These are phyloP conservation scores for Ziziphus jujuba DNA, from an alignment of 306 rosid genomes.

Conservation along the genomic window DNA sequence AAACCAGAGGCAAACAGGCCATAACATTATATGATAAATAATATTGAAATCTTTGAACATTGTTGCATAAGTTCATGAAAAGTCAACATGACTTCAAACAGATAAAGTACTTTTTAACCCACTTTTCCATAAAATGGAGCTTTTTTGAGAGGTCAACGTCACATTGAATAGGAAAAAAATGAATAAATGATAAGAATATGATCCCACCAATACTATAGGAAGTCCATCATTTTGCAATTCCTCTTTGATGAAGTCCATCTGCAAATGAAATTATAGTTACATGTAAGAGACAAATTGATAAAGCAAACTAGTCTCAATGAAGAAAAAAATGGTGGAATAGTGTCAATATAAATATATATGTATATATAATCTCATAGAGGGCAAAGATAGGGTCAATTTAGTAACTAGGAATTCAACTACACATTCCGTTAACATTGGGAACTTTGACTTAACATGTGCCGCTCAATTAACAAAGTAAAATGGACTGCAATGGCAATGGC, in stretches of 20 bases:
- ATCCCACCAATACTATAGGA: slow-evolving; percentile 77
- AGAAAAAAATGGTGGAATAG: not conserved
- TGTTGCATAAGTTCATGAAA: not conserved
- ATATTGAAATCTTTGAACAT: not conserved
- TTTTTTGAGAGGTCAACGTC: slow-evolving; percentile 1
- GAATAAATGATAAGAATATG: not conserved
- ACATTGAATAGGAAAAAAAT: slow-evolving; percentile 17
- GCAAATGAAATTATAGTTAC: slow-evolving; percentile 32
- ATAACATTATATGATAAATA: not conserved
- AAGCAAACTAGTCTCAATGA: not conserved
- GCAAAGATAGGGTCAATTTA: no score
- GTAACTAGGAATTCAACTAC: not conserved
- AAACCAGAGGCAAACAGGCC: not conserved
- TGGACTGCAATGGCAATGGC: slow-evolving; percentile 14
- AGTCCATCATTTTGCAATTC: slow-evolving; percentile 57
- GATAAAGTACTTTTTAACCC: not conserved
- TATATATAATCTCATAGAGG: no score
- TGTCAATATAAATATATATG: not conserved
- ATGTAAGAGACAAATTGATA: not conserved
- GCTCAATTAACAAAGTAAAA: slow-evolving; percentile 14
- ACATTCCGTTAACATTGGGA: not conserved
- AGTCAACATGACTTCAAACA: not conserved
- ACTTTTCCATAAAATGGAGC: not conserved
- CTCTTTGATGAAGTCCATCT: slow-evolving; percentile 73
- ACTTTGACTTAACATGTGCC: slow-evolving; percentile 4